Percentiles rank a stretch among this genome's conserved stretches.
These are phyloP conservation scores for Forsythia viridissima DNA, from an alignment of 257 asterid genomes.

Conservation along the genomic window DNA sequence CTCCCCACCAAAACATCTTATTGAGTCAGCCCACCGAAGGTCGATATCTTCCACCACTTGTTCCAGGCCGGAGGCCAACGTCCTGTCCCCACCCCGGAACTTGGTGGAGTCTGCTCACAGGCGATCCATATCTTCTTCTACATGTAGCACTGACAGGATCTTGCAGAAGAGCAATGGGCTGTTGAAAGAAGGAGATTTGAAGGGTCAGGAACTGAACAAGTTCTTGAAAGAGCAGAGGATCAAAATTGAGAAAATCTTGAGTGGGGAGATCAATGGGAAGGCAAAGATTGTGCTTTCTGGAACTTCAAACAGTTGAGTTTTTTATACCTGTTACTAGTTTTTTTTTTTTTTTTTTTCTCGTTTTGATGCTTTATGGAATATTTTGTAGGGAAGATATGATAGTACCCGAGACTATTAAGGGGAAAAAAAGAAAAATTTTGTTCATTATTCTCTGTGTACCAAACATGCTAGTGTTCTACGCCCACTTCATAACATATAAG, in stretches of 20 bases:
- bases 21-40: constrained; percentile 59
- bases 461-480: neutral
- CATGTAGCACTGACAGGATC: constrained; percentile 37
- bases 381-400: constrained; percentile 33
- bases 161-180: constrained; percentile 24
- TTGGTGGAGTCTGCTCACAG: constrained; percentile 64
- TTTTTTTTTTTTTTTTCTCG: neutral
- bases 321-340: neutral
- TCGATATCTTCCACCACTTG: constrained; percentile 59
- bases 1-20: constrained; percentile 63
- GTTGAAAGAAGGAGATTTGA: constrained; percentile 28
- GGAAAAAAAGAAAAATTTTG: too few relatives aligned
- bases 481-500: neutral
- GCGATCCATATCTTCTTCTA: constrained; percentile 56
- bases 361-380: neutral
- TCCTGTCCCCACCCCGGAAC: constrained; percentile 61
- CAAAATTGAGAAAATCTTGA: constrained; percentile 57
- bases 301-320: constrained; percentile 66
- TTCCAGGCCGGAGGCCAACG: constrained; percentile 32
- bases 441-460: neutral
- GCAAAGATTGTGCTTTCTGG: constrained; percentile 87
- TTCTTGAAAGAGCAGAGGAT: constrained; percentile 70
- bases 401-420: constrained; percentile 36
- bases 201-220: constrained; percentile 39
- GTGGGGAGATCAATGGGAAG: constrained; percentile 57